Conservation (phyloP, 2,329 filamentous ascomycete species). For the Nannizzia gypsea region DNA sequence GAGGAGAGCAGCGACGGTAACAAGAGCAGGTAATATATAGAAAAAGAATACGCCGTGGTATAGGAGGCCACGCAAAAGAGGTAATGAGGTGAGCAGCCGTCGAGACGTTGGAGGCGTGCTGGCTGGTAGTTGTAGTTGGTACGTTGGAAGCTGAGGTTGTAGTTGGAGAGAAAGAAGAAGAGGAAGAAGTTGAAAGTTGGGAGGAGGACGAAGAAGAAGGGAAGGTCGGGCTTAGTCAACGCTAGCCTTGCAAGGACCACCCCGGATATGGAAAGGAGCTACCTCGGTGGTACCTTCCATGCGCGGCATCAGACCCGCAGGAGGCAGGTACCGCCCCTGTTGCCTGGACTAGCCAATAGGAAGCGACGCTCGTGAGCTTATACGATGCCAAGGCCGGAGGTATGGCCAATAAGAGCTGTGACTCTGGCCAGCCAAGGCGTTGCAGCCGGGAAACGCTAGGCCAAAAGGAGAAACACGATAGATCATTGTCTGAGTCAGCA, state of each 20-base stretch:
- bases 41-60: neutral
- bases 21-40: neutral
- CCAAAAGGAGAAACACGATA: neutral
- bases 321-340: neutral
- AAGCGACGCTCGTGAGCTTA: neutral
- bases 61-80: neutral
- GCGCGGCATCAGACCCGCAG: constrained; percentile 2
- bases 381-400: neutral
- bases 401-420: neutral
- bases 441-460: neutral
- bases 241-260: neutral
- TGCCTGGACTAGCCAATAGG: neutral
- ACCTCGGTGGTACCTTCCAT: constrained; percentile 5
- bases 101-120: neutral
- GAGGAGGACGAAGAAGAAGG: constrained; percentile 1
- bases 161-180: constrained; percentile 9
- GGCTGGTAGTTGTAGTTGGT: neutral
- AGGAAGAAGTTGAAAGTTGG: constrained; percentile 11
- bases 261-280: neutral
- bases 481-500: neutral
- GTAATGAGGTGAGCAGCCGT: neutral
- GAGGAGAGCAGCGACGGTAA: neutral
- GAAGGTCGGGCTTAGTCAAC: neutral
- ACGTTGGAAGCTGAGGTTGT: constrained; percentile 2
- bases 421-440: neutral